Base-by-base conservation (phyloP, 1,284 basidiomycete genomes). In the Irpex sp. region DNA sequence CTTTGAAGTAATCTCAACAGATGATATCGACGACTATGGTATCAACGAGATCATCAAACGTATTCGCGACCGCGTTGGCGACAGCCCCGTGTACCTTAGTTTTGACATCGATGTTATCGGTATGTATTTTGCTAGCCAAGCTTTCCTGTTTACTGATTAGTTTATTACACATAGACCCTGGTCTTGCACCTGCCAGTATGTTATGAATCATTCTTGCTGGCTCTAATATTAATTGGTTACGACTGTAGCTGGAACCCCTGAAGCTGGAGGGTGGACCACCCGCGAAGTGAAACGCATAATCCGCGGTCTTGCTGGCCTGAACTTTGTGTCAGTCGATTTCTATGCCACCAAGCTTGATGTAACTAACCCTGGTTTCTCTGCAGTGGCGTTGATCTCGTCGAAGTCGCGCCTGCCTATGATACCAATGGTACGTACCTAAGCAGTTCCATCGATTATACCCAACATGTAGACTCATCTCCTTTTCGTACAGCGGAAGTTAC, bases 361-460 rank as follows among this genome's bases (percentile, higher is more conserved):
- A 55, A 28, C n/a, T 47, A 8, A 33, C 9, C 2, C 39, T 42
- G 2, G 6, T 23, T 53, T 39, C 60, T 23, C 18, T 58, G 18
- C 68, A 87, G 86, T 47, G 86, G 89, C 53, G 86, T 85, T 1
- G 88, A 91, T 69, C 77, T 93, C 56, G 90, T 92, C 19, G 90
- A 92, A 73, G 90, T 92, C n/a, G 77, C 90, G 3, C 90, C 91
- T 23, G 84, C 88, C n/a, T 93, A 91, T 67, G 90, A 92, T 70
- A 54, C 52, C 10, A 80, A 85, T 65, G 84, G 77, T 80, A 57
- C 59, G n/a, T 58, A 54, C 52, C 4, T 21, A 45, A 28, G 21
- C 56, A 35, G 18, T 33, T 16, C 18, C 48, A 4, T 42, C 39
- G 39, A 10, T 42, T 10, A 42, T 42, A 23, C 18, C 48, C 12